phyloP scores from a whole-genome alignment of 345 rosid species.

The Cardamine occulta region DNA sequence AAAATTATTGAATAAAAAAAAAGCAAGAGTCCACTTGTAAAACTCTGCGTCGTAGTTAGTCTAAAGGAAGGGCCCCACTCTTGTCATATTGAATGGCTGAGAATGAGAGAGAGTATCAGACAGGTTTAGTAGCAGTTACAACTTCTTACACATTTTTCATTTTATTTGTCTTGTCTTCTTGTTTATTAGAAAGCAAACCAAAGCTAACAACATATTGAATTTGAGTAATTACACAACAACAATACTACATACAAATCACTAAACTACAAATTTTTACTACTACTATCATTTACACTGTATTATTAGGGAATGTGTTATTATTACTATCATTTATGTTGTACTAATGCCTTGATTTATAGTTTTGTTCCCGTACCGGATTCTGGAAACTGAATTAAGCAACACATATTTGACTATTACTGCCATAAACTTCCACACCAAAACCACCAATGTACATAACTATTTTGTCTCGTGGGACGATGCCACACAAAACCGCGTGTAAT shows the following conservation, averaged over 20 bases:
- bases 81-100: conserved; percentile 28
- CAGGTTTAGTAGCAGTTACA: conserved; percentile 35
- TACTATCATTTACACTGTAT: background rate
- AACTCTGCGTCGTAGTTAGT: conserved; percentile 16
- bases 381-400: too few relatives aligned
- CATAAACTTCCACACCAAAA: too few relatives aligned
- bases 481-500: too few relatives aligned
- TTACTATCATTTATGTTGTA: too few relatives aligned
- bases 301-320: background rate
- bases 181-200: background rate
- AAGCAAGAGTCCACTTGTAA: conserved; percentile 35
- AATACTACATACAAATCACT: background rate
- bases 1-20: background rate
- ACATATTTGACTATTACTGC: too few relatives aligned
- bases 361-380: too few relatives aligned
- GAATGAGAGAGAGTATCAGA: conserved; percentile 29
- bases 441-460: too few relatives aligned
- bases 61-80: background rate
- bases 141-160: background rate
- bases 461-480: too few relatives aligned
- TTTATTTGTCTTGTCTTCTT: background rate
- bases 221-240: background rate
- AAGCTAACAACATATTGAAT: background rate
- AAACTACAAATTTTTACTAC: background rate
- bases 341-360: too few relatives aligned